A percentile compares a stretch with the other conserved stretches of the same genome.
phyloP scores from a whole-genome alignment of 345 rosid genomes.

The Abelmoschus esculentus region DNA sequence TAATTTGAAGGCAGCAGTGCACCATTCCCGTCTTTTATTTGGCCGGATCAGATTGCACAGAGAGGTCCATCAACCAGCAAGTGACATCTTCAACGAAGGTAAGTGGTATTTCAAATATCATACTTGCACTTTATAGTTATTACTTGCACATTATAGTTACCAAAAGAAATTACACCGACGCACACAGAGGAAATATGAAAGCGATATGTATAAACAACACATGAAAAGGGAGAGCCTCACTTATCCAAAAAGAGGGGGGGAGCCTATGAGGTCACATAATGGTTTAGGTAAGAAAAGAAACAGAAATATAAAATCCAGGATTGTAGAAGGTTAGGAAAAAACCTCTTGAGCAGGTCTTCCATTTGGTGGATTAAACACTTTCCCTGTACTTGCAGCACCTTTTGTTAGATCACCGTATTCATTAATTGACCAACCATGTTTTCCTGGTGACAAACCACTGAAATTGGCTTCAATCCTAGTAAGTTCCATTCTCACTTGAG shows the following conservation, averaged over 20 bases:
- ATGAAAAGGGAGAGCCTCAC: neutral
- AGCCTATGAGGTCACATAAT: neutral
- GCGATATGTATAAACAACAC: neutral
- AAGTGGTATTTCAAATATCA: too few species aligned
- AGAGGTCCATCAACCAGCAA: too few species aligned
- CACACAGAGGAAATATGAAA: neutral
- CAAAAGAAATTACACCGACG: too few species aligned
- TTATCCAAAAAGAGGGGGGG: neutral
- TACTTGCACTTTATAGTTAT: too few species aligned
- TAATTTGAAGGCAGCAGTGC: too few species aligned
- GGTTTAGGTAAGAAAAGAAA: neutral
- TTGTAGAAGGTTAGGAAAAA: slow-evolving; percentile 3
- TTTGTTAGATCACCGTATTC: slow-evolving; percentile 88
- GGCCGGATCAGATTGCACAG: too few species aligned
- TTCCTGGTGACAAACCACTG: slow-evolving; percentile 73
- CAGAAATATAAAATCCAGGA: neutral
- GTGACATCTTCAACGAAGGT: too few species aligned
- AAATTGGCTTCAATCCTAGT: slow-evolving; percentile 85
- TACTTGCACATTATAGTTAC: too few species aligned
- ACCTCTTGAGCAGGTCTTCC: slow-evolving; percentile 42
- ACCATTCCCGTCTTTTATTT: too few species aligned
- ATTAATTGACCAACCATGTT: slow-evolving; percentile 80
- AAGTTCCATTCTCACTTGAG: slow-evolving; percentile 85
- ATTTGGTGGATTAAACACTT: slow-evolving; percentile 45
- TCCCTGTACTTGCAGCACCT: slow-evolving; percentile 87